These are phyloP conservation scores for Lactifluus piperatus DNA, from an alignment of 768 basidiomycete genomes.

Conservation along the genomic window DNA sequence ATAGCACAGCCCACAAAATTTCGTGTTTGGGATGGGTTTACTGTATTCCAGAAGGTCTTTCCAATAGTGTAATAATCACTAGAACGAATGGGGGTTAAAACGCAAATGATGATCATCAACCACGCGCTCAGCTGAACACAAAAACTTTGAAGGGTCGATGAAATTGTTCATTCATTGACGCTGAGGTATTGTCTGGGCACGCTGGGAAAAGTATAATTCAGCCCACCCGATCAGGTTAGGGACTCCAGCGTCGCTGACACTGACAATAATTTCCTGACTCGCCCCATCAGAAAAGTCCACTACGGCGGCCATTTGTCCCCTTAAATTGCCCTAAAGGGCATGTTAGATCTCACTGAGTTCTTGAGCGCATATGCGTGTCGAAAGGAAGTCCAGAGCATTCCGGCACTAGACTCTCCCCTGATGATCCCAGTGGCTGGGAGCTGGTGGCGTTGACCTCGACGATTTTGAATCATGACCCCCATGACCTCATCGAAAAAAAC, in stretches of 20 bases:
- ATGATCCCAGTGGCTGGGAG: not conserved
- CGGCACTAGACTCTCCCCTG: not conserved
- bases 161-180: conserved; percentile 5
- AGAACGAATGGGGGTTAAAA: conserved; percentile 14
- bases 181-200: not conserved
- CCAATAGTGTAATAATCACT: not conserved
- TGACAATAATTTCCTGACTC: conserved; percentile 2
- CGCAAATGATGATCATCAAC: conserved; percentile 11
- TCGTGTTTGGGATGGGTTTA: not conserved
- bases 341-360: not conserved
- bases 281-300: conserved; percentile 13
- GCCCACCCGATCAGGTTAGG: conserved; percentile 3
- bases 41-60: not conserved
- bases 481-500: conserved; percentile 27
- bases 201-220: conserved; percentile 11
- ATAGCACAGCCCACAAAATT: not conserved
- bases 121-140: not conserved
- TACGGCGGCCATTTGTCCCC: conserved; percentile 21
- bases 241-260: not conserved
- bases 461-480: conserved; percentile 23
- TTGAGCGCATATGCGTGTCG: not conserved
- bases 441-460: conserved; percentile 11
- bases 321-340: conserved; percentile 7
- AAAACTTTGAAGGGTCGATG: not conserved
- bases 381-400: not conserved